These are phyloP conservation scores for Fraxinus cuspidata DNA, from an alignment of 257 asterid genomes.

Conservation along the genomic window DNA sequence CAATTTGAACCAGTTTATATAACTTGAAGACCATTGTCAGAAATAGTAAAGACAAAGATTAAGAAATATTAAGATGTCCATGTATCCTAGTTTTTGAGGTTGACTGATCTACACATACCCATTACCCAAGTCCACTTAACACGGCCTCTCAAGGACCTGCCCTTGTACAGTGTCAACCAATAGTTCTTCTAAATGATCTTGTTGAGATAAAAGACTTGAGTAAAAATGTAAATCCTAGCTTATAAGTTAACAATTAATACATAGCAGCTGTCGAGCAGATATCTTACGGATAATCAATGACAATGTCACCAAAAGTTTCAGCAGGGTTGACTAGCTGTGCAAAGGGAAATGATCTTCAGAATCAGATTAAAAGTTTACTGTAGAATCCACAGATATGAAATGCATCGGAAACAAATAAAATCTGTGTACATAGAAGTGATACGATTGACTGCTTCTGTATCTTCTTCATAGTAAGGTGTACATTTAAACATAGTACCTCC, in stretches of 20 bases:
- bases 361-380: slow-evolving; percentile 27
- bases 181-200: neutral
- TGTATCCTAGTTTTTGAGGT: neutral
- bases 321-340: slow-evolving; percentile 92
- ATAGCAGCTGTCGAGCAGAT: slow-evolving; percentile 24
- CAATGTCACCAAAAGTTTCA: slow-evolving; percentile 99
- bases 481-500: slow-evolving; percentile 61
- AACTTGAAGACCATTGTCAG: neutral
- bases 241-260: slow-evolving; percentile 18
- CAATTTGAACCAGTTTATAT: neutral
- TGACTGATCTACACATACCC: neutral
- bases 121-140: neutral
- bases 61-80: neutral
- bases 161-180: neutral
- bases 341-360: slow-evolving; percentile 25
- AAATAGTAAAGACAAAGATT: neutral
- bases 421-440: neutral
- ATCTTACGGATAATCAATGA: slow-evolving; percentile 98
- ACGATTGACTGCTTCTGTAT: neutral
- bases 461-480: slow-evolving; percentile 20
- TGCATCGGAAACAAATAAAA: slow-evolving; percentile 19
- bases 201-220: neutral
- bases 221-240: neutral
- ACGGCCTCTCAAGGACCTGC: neutral
- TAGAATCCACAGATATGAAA: slow-evolving; percentile 4